A percentile compares a stretch with the other conserved stretches of the same genome.
These are phyloP conservation scores for Neofusicoccum umdonicola DNA, from an alignment of 2,329 filamentous ascomycete species.

Conservation along the genomic window DNA sequence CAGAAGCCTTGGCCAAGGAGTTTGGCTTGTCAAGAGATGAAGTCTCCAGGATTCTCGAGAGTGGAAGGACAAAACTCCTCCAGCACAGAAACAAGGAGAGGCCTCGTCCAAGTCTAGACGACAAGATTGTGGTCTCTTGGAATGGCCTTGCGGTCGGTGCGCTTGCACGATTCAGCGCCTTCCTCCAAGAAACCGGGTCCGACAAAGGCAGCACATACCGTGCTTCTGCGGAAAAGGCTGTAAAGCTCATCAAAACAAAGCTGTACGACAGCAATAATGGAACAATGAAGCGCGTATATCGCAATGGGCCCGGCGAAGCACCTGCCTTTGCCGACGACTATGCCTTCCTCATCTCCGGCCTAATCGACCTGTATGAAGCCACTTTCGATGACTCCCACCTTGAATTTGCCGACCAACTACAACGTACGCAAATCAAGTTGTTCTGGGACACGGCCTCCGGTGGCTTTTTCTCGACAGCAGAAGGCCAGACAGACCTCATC, in stretches of 20 bases:
- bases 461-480: conserved; percentile 72
- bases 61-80: conserved; percentile 66
- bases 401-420: conserved; percentile 76
- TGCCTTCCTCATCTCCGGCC: conserved; percentile 78
- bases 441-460: conserved; percentile 68
- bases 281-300: conserved; percentile 72
- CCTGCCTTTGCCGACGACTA: conserved; percentile 91
- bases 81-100: conserved; percentile 72
- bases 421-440: conserved; percentile 70
- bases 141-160: conserved; percentile 86
- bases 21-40: conserved; percentile 70
- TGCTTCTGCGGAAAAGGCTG: conserved; percentile 64
- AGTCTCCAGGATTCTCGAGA: conserved; percentile 64
- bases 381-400: conserved; percentile 75
- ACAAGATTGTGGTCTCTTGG: conserved; percentile 83
- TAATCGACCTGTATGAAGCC: conserved; percentile 80
- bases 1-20: conserved; percentile 68
- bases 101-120: conserved; percentile 74
- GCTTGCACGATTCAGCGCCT: conserved; percentile 70
- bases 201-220: conserved; percentile 61
- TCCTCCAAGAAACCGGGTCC: conserved; percentile 52
- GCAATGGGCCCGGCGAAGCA: conserved; percentile 62
- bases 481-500: conserved; percentile 65
- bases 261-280: conserved; percentile 67
- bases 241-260: conserved; percentile 67